phyloP scores from a whole-genome alignment of 148 eudicot species.

The Diospyros lotus region DNA sequence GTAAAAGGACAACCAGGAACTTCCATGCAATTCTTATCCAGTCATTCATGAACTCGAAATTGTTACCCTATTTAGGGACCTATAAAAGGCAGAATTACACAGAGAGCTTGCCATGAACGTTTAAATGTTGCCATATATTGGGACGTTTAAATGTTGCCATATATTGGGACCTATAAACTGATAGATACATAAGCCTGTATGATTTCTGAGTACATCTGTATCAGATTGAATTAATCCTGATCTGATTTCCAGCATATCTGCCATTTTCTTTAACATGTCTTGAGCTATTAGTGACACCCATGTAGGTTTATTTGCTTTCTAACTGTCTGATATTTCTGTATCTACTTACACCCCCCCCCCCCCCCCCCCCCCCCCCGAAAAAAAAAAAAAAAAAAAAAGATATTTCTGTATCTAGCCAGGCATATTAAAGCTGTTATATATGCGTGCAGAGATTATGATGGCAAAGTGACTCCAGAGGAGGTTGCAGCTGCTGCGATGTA shows the following conservation, averaged over 20 bases:
- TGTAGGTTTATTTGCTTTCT: not conserved
- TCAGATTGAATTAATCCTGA: not conserved
- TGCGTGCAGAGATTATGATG: constrained; percentile 67
- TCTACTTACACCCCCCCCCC: no score
- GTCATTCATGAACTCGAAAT: not conserved
- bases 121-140: not conserved
- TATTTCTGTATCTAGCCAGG: not conserved
- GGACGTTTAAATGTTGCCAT: not conserved
- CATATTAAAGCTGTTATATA: not conserved
- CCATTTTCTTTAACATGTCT: not conserved
- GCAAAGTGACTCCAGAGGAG: constrained; percentile 86
- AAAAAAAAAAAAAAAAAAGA: no score
- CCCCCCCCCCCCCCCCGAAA: no score
- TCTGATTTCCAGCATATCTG: not conserved
- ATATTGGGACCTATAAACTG: not conserved
- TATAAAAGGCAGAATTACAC: not conserved
- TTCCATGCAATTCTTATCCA: not conserved
- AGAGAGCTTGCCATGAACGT: not conserved
- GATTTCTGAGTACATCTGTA: not conserved
- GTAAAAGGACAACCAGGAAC: not conserved
- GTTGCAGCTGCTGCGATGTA: constrained; percentile 75
- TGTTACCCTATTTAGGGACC: not conserved
- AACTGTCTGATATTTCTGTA: constrained; percentile 1
- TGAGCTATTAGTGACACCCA: not conserved
- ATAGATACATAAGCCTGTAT: no score